Evolutionary conservation across 345 rosid genomes (phyloP).

Genomic region (Hibiscus mutabilis): DNA sequence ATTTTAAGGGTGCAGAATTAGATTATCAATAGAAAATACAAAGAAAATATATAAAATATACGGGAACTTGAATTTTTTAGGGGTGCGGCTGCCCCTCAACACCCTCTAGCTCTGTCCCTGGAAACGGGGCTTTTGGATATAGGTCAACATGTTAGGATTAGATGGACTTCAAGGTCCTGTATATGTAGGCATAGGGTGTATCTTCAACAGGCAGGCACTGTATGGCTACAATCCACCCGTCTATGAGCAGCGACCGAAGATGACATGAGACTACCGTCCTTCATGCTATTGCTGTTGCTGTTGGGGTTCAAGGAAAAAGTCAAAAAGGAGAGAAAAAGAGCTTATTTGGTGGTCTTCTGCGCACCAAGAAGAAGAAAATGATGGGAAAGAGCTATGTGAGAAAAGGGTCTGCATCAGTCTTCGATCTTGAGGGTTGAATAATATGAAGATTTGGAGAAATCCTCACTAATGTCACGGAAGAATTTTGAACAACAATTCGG

Average conservation of each 20-base stretch:
- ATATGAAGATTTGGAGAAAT: no score
- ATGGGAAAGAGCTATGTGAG: slow-evolving; percentile 56
- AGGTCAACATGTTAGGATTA: slow-evolving; percentile 92
- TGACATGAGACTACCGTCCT: slow-evolving; percentile 99
- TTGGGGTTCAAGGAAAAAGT: no score
- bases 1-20: no score
- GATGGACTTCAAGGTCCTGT: slow-evolving; percentile 97
- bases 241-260: slow-evolving; percentile 78
- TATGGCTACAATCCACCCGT: slow-evolving; percentile 93
- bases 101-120: no score
- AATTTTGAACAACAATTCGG: no score
- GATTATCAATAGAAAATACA: no score
- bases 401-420: slow-evolving; percentile 49
- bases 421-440: slow-evolving; percentile 18
- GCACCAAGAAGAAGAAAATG: slow-evolving; percentile 62
- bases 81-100: no score
- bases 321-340: no score
- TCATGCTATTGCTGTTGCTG: slow-evolving; percentile 90
- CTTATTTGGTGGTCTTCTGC: slow-evolving; percentile 24
- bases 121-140: slow-evolving; percentile 11
- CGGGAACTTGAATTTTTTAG: no score
- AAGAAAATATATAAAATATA: no score
- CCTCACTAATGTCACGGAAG: no score
- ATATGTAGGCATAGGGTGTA: no score
- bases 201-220: slow-evolving; percentile 63